These are phyloP conservation scores for Ogataea corticis DNA, from an alignment of 805 yeast genomes.

Conservation along the genomic window DNA sequence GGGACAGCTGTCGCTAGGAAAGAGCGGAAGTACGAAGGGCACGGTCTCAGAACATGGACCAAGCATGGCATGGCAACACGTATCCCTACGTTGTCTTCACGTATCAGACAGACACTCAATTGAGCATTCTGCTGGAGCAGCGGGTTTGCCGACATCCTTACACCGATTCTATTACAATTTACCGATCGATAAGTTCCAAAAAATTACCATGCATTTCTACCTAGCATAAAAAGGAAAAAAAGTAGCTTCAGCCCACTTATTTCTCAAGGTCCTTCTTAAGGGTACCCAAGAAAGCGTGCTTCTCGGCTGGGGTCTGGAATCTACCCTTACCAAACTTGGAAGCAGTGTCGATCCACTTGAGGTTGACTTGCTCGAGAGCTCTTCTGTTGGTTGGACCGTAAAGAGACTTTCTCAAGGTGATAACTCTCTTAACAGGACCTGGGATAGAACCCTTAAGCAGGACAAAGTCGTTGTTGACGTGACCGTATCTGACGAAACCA, in stretches of 20 bases:
- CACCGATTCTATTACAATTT: too few relatives aligned
- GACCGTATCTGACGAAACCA: conserved; percentile 99
- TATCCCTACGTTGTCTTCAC: too few relatives aligned
- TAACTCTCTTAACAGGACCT: conserved; percentile 99
- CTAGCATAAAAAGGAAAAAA: not conserved
- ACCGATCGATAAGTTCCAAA: conserved; percentile 1
- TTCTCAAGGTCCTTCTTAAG: conserved; percentile 89
- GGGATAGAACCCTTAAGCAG: conserved; percentile 98
- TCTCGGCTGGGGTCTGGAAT: conserved; percentile 99
- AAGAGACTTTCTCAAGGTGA: conserved; percentile 97
- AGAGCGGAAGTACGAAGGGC: too few relatives aligned
- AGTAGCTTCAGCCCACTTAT: conserved; percentile 9
- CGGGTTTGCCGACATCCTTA: too few relatives aligned
- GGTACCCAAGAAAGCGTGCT: conserved; percentile 99
- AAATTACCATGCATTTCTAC: not conserved
- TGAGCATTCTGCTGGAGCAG: too few relatives aligned
- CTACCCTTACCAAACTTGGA: conserved; percentile 99
- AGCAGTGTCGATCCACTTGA: conserved; percentile 99
- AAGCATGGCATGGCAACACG: too few relatives aligned
- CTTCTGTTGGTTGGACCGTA: conserved; percentile 97
- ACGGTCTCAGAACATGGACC: too few relatives aligned
- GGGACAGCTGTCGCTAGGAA: too few relatives aligned
- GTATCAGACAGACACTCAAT: too few relatives aligned
- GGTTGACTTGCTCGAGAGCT: conserved; percentile 93
- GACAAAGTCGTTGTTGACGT: conserved; percentile 95